Base-by-base conservation (phyloP, 257 asterid genomes). In the Plantago major region DNA sequence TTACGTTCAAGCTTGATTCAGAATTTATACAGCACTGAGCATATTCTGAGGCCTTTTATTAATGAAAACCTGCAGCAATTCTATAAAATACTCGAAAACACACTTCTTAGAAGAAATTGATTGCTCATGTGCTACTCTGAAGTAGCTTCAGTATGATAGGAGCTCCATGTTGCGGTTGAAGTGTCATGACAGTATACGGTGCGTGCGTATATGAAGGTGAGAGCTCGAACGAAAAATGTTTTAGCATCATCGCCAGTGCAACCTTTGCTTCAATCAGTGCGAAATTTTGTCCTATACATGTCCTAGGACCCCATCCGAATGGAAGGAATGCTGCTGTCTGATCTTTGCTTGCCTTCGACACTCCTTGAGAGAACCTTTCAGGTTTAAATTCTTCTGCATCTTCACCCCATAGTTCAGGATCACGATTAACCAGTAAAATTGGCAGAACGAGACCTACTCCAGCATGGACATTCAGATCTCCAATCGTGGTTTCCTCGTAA, bases 91-190 rank as follows among this genome's bases (percentile, higher is more conserved):
- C 18, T 33, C n/a, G 46, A 46, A 30, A 46, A 8, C 46, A 61
- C 26, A 61, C 22, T 62, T n/a, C n/a, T n/a, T n/a, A n/a, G 26
- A 8, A 47, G 13, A 8, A 11, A 26, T 12, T 43, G 13, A 22
- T 46, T 28, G 11, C 45, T n/a, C 54, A 30, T 16, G 13, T 6
- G 9, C 26, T 44, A 30, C 26, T 60, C 26, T 72, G 59, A 44
- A 76, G 56, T 42, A 7, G 53, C 52, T 63, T 74, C 48, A 76
- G 59, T 17, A 62, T 38, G 44, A 83, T 50, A 8, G 46, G 81
- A 62, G 87, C 90, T 64, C 86, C 83, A 65, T 83, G 81, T 46
- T 83, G 87, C 44, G 84, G 90, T 70, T 78, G 80, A 70, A 78
- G 84, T 46, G 80, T 72, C 74, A 80, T 71, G 1, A 17, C 84